phyloP scores from a whole-genome alignment of 179 eudicot species.

The Corrigiola litoralis region DNA sequence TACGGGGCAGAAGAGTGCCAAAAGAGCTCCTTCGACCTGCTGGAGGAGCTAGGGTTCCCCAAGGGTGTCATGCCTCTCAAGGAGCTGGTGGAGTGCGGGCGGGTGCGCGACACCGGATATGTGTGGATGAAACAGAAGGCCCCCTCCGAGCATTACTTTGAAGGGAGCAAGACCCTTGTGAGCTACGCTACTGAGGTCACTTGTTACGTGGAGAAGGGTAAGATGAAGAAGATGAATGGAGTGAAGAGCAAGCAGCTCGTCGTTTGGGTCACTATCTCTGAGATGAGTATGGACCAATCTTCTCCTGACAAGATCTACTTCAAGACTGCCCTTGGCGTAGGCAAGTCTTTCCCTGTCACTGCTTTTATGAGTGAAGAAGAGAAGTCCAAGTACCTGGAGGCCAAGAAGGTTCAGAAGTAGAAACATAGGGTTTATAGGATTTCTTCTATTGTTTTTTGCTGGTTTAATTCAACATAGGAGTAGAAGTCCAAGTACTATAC shows the following conservation, averaged over 20 bases:
- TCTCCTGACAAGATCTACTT: constrained; percentile 47
- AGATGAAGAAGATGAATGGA: constrained; percentile 82
- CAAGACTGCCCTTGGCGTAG: constrained; percentile 63
- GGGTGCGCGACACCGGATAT: constrained; percentile 70
- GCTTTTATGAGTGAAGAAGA: constrained; percentile 71
- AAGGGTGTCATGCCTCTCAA: constrained; percentile 71
- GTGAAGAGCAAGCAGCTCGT: constrained; percentile 74
- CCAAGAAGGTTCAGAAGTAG: background rate
- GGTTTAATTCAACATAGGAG: too few species aligned
- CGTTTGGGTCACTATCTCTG: constrained; percentile 72
- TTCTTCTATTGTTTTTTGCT: too few species aligned
- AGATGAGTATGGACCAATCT: constrained; percentile 61
- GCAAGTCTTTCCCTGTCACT: constrained; percentile 59
- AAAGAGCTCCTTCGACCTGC: constrained; percentile 48
- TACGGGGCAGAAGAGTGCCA: constrained; percentile 65
- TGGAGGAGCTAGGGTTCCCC: constrained; percentile 73
- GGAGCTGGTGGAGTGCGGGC: constrained; percentile 73
- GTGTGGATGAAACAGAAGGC: constrained; percentile 88
- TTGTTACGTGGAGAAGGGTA: constrained; percentile 57
- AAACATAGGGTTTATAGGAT: too few species aligned
- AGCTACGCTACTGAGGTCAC: constrained; percentile 77
- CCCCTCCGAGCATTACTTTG: constrained; percentile 70
- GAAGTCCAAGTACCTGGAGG: constrained; percentile 22
- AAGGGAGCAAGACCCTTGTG: constrained; percentile 42
- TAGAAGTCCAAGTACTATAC: too few species aligned